Percentiles rank a stretch among this genome's conserved stretches.
Evolutionary conservation across 176 grass and related monocot species (phyloP).

Genomic region (Cenchrus purpureus): DNA sequence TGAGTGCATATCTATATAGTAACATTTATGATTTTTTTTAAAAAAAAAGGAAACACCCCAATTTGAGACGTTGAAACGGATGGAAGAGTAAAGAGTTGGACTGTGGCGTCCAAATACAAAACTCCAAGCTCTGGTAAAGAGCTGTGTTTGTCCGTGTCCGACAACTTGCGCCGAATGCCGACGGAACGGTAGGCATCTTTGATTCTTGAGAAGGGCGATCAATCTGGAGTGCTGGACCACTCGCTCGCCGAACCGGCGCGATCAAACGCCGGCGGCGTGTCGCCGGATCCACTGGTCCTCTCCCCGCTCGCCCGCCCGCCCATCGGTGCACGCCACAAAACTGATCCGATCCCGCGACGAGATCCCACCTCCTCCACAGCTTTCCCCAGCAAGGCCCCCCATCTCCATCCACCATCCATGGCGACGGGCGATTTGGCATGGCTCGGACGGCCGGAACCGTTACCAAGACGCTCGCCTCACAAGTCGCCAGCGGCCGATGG

Average conservation of each 20-base stretch:
- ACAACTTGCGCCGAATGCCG: too few relatives aligned
- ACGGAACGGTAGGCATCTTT: too few relatives aligned
- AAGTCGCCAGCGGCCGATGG: background rate
- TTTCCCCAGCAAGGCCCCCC: background rate
- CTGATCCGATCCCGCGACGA: background rate
- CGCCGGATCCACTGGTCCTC: background rate
- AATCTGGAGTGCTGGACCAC: background rate
- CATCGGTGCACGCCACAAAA: background rate
- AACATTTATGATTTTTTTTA: too few relatives aligned
- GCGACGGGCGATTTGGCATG: background rate
- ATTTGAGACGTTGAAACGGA: too few relatives aligned
- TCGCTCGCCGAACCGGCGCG: background rate
- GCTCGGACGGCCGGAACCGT: background rate
- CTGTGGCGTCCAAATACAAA: too few relatives aligned
- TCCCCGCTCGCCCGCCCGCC: too few relatives aligned
- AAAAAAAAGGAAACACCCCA: too few relatives aligned
- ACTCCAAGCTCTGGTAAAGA: too few relatives aligned
- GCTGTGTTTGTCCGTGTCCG: too few relatives aligned
- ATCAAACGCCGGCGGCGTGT: slow-evolving; percentile 6
- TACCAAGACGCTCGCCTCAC: background rate
- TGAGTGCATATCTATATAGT: background rate
- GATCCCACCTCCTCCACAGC: background rate
- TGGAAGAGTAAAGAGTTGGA: too few relatives aligned
- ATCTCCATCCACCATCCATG: slow-evolving; percentile 2
- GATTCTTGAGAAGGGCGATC: too few relatives aligned